A percentile compares a stretch with the other conserved stretches of the same genome.
Evolutionary conservation across 73 alveolate species (phyloP).

Genomic region (Paramecium caudatum): DNA sequence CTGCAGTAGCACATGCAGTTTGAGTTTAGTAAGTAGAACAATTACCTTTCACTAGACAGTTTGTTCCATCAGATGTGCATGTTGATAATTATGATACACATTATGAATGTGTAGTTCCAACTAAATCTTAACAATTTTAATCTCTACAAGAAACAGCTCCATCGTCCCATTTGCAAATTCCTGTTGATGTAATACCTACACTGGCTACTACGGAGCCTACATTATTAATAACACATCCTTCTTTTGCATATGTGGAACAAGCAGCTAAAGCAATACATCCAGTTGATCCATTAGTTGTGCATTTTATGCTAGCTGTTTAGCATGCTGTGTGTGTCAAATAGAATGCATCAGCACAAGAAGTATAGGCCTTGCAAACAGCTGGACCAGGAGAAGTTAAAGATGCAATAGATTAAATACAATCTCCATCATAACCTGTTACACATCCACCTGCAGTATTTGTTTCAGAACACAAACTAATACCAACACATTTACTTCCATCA

Average conservation of each 20-base stretch:
- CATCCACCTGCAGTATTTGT: background rate
- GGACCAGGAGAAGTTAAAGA: background rate
- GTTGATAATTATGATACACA: background rate
- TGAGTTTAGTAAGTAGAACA: background rate
- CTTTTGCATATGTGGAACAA: background rate
- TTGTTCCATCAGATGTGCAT: conserved; percentile 32
- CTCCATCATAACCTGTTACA: background rate
- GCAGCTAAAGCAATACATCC: conserved; percentile 13
- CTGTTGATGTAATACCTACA: conserved; percentile 23
- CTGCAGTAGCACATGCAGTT: conserved; percentile 16
- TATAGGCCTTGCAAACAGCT: background rate
- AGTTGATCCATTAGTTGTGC: conserved; percentile 40
- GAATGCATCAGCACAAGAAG: conserved; percentile 33
- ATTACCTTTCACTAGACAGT: background rate
- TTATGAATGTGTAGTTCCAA: background rate
- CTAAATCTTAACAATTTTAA: conserved; percentile 10
- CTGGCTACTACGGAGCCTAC: background rate
- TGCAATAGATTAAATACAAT: background rate
- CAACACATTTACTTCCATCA: conserved; percentile 12
- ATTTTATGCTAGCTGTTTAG: background rate
- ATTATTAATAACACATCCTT: background rate
- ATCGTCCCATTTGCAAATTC: conserved; percentile 4
- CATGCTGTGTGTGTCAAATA: conserved; percentile 42
- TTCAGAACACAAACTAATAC: conserved; percentile 9
- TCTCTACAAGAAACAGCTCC: background rate